Conservation (phyloP, 208 protist genomes). For the Angomonas deanei region DNA sequence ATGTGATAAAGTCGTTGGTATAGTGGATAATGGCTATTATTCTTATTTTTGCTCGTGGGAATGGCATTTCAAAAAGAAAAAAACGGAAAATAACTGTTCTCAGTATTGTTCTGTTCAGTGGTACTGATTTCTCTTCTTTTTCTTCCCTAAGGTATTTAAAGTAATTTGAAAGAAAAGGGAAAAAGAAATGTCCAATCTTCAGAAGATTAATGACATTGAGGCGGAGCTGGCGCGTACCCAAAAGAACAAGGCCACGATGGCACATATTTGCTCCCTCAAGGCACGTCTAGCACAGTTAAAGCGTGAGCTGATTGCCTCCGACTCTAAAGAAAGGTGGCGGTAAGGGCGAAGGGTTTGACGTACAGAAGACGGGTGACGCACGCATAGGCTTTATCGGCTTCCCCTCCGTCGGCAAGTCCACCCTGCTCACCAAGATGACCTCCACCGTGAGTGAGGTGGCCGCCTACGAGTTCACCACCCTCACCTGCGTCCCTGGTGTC, state of each 20-base stretch:
- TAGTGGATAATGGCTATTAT: too few relatives aligned
- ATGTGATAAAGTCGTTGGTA: background rate
- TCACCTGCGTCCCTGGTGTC: conserved; percentile 97
- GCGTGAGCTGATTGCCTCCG: conserved; percentile 92
- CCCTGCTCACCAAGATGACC: conserved; percentile 96
- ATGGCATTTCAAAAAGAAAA: conserved; percentile 2
- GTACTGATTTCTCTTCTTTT: background rate
- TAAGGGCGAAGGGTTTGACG: conserved; percentile 96
- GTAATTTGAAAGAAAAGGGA: background rate
- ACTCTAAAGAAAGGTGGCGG: conserved; percentile 85
- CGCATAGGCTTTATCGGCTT: conserved; percentile 97
- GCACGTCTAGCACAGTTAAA: conserved; percentile 97
- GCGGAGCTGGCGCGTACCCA: conserved; percentile 96
- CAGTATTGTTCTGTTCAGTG: background rate
- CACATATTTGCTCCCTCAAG: conserved; percentile 97
- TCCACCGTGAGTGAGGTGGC: conserved; percentile 96
- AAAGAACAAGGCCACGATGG: conserved; percentile 98
- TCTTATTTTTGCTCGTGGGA: too few relatives aligned
- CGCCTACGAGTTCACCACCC: conserved; percentile 99
- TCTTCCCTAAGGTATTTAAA: background rate
- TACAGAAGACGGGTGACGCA: conserved; percentile 96
- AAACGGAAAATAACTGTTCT: background rate
- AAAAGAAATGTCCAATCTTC: conserved; percentile 49
- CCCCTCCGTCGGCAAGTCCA: conserved; percentile 98
- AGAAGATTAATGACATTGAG: conserved; percentile 96